Percentiles rank a stretch among this genome's conserved stretches.
Evolutionary conservation across 23 red algal genomes (phyloP).

Genomic region (Chondrus crispus): DNA sequence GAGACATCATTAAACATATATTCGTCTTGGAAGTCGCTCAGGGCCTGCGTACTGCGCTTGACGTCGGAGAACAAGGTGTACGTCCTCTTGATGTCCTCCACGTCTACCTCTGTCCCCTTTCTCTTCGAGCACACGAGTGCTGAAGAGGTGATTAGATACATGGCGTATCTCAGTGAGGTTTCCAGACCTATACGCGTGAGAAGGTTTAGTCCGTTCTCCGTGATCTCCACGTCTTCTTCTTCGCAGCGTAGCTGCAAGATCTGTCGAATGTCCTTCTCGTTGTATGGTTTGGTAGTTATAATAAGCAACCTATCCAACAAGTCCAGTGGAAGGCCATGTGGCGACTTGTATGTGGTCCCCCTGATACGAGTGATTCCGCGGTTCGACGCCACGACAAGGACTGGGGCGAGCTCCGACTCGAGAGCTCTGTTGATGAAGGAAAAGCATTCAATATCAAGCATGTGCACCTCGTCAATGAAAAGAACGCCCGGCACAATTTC

Average conservation of each 20-base stretch:
- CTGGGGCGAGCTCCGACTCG: slow-evolving; percentile 84
- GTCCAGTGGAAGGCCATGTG: slow-evolving; percentile 95
- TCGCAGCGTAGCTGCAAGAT: slow-evolving; percentile 89
- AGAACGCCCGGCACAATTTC: slow-evolving; percentile 93
- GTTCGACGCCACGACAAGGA: slow-evolving; percentile 92
- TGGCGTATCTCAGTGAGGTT: slow-evolving; percentile 91
- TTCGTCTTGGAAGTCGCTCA: slow-evolving; percentile 80
- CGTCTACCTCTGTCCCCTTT: slow-evolving; percentile 69
- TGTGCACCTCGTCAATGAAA: slow-evolving; percentile 99
- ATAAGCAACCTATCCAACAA: slow-evolving; percentile 92
- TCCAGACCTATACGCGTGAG: slow-evolving; percentile 87
- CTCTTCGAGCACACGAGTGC: slow-evolving; percentile 85
- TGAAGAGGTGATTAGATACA: slow-evolving; percentile 94
- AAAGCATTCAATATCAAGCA: slow-evolving; percentile 99
- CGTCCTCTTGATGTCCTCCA: slow-evolving; percentile 94
- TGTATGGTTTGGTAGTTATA: slow-evolving; percentile 88
- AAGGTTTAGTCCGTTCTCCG: slow-evolving; percentile 65
- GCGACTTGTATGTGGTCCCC: slow-evolving; percentile 79
- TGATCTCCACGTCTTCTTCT: slow-evolving; percentile 91
- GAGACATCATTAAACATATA: slow-evolving; percentile 77
- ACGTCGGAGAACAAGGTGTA: slow-evolving; percentile 92
- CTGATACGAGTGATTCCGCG: slow-evolving; percentile 91
- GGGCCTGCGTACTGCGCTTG: slow-evolving; percentile 83
- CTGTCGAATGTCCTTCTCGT: slow-evolving; percentile 64
- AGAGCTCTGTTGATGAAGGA: slow-evolving; percentile 91